Percentiles rank a stretch among this genome's conserved stretches.
Conservation (phyloP, 2,329 filamentous ascomycete genomes). For the Salinomyces thailandicus region DNA sequence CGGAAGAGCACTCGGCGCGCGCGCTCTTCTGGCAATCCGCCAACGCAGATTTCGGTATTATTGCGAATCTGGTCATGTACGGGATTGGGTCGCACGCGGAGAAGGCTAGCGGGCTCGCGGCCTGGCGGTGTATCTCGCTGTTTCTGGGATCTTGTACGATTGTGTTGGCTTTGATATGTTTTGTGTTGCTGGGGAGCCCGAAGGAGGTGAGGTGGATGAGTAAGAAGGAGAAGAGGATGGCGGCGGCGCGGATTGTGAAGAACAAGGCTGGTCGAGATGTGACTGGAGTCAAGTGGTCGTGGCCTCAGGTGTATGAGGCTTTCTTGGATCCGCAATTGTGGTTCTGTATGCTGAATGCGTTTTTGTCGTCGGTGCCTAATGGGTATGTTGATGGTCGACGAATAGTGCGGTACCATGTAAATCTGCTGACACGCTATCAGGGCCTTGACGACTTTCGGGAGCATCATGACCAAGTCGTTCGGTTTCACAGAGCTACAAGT, state of each 20-base stretch:
- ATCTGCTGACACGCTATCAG: slow-evolving; percentile 6
- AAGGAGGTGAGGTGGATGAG: slow-evolving; percentile 22
- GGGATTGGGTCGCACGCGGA: slow-evolving; percentile 19
- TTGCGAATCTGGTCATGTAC: slow-evolving; percentile 18
- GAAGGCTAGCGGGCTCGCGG: slow-evolving; percentile 14
- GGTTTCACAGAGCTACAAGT: slow-evolving; percentile 25
- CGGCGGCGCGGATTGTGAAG: slow-evolving; percentile 20
- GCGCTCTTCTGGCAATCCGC: slow-evolving; percentile 29
- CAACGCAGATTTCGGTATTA: slow-evolving; percentile 27
- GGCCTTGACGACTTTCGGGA: slow-evolving; percentile 18
- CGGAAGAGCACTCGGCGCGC: slow-evolving; percentile 26
- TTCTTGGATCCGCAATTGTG: slow-evolving; percentile 20
- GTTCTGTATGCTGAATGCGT: slow-evolving; percentile 21
- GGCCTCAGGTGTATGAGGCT: slow-evolving; percentile 19
- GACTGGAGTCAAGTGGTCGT: slow-evolving; percentile 21
- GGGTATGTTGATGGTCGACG: too few relatives aligned
- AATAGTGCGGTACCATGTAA: too few relatives aligned
- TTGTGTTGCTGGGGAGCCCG: slow-evolving; percentile 19
- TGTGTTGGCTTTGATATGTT: slow-evolving; percentile 19
- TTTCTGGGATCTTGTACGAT: slow-evolving; percentile 19
- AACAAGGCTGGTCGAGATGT: slow-evolving; percentile 24
- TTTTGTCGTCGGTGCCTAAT: slow-evolving; percentile 19
- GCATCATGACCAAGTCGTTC: slow-evolving; percentile 18
- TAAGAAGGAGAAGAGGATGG: slow-evolving; percentile 18
- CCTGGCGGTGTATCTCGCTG: slow-evolving; percentile 22